A percentile compares a stretch with the other conserved stretches of the same genome.
Evolutionary conservation across 2,329 filamentous ascomycete species (phyloP).

Genomic region (Exophiala bonariae): DNA sequence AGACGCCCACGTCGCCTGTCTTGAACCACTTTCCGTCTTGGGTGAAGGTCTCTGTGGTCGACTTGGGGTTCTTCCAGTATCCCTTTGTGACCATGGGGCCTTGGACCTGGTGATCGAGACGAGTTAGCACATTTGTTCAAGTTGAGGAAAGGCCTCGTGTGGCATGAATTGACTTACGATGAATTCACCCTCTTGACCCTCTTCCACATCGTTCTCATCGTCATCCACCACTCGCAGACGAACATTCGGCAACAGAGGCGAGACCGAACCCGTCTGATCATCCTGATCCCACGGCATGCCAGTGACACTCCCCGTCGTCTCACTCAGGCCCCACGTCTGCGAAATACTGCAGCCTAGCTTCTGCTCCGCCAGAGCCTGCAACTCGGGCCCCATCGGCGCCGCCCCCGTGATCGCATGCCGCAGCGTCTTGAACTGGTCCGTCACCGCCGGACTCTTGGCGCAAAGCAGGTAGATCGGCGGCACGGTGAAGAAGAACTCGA

Average conservation of each 20-base stretch:
- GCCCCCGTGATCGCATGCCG: constrained; percentile 53
- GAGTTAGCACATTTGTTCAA: too few species aligned
- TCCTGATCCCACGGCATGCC: constrained; percentile 23
- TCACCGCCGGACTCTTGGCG: constrained; percentile 57
- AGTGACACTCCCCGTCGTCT: constrained; percentile 27
- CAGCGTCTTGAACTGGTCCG: constrained; percentile 55
- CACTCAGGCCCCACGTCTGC: constrained; percentile 26
- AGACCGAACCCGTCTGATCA: constrained; percentile 23
- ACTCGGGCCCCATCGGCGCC: constrained; percentile 56
- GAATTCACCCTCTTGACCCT: constrained; percentile 58
- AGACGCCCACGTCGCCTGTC: constrained; percentile 81
- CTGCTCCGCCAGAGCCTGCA: constrained; percentile 52
- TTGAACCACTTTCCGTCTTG: constrained; percentile 76
- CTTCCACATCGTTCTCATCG: constrained; percentile 24
- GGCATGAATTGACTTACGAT: constrained; percentile 36
- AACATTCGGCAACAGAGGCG: constrained; percentile 21
- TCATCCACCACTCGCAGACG: constrained; percentile 27
- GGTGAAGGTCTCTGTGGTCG: constrained; percentile 29
- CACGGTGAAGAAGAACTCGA: constrained; percentile 60
- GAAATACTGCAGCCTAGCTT: constrained; percentile 44
- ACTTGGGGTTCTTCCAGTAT: constrained; percentile 29
- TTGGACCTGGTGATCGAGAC: constrained; percentile 41
- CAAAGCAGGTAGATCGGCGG: constrained; percentile 64
- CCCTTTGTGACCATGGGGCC: constrained; percentile 50
- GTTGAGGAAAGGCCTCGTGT: too few species aligned